Base-by-base conservation (phyloP, 495 filamentous ascomycete genomes). In the Penicillium manginii region DNA sequence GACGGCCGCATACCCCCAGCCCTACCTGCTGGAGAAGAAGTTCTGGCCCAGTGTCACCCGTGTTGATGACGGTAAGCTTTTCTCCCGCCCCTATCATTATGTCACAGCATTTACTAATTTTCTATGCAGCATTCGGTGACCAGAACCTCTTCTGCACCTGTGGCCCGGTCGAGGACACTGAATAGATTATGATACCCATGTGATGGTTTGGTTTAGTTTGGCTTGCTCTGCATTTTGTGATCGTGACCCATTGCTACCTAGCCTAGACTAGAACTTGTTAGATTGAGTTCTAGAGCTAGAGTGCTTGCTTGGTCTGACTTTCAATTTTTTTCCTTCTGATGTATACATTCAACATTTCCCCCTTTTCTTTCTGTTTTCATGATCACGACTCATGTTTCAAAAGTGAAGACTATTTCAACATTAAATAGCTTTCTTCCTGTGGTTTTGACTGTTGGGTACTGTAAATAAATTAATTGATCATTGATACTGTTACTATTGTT, bases 111-210 rank as follows among this genome's bases (percentile, higher is more conserved):
- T 4, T 45, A 40, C 65, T 69, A 70, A 70, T 61, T 8, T 61
- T 22, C 52, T 37, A n/a, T 43, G 39, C 58, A 93, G 91, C 90
- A 14, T 96, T 90, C 62, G 93, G 93, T 60, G 93, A 97, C 72
- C 83, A 89, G 65, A 96, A 98, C 78, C 84, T 97, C 56, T 96
- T 97, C 81, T 96, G 92, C 75, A 96, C 92, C 12, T 98, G 94
- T 72, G 87, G 89, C 26, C 93, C 96, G 0, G 91, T 97, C 42
- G 77, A 80, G 55, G 77, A 80, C 54, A 67, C 60, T 40, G 73
- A 71, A 52, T 78, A 76, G 69, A 70, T 55, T 55, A 62, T 73
- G 75, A 78, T 78, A 78, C 75, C 75, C 75, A 68, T 69, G 65
- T 47, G 45, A 23, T 47, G 15, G 40, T 42, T 60, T 68, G 35